Evolutionary conservation across 306 rosid genomes (phyloP).

Genomic region (Ormosia emarginata): DNA sequence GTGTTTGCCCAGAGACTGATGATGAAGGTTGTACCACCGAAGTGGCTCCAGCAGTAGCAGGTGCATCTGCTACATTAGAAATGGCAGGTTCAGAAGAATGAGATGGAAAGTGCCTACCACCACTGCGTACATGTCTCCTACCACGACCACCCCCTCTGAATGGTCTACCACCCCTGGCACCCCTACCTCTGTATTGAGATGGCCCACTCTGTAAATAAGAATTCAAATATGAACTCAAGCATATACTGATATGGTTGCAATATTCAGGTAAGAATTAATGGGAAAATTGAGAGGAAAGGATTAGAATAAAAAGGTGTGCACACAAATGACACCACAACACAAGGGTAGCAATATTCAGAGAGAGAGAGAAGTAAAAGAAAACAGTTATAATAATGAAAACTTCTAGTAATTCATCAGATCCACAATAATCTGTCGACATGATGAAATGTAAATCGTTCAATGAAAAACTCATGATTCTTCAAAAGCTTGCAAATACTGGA

Average conservation of each 20-base stretch:
- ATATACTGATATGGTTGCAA: conserved; percentile 26
- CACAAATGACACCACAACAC: conserved; percentile 14
- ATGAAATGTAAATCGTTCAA: conserved; percentile 2
- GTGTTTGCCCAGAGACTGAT: conserved; percentile 34
- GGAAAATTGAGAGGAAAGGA: background rate
- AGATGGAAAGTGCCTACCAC: conserved; percentile 53
- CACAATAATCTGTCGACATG: background rate
- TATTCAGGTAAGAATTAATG: conserved; percentile 10
- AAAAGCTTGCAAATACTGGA: conserved; percentile 6
- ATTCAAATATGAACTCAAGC: conserved; percentile 42
- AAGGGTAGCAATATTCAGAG: background rate
- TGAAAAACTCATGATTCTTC: background rate
- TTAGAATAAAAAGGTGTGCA: background rate
- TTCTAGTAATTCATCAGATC: background rate
- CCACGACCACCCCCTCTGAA: conserved; percentile 66
- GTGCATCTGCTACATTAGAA: conserved; percentile 32
- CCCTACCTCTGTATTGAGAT: conserved; percentile 67
- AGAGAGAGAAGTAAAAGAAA: background rate
- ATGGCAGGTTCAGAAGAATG: conserved; percentile 46
- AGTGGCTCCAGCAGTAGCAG: conserved; percentile 43
- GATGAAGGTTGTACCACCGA: conserved; percentile 41
- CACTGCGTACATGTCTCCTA: conserved; percentile 57
- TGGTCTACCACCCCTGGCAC: conserved; percentile 70
- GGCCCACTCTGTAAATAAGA: conserved; percentile 58
- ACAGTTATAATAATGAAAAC: background rate